Evolutionary conservation across 306 rosid genomes (phyloP).

Genomic region (Gastrolobium bilobum): DNA sequence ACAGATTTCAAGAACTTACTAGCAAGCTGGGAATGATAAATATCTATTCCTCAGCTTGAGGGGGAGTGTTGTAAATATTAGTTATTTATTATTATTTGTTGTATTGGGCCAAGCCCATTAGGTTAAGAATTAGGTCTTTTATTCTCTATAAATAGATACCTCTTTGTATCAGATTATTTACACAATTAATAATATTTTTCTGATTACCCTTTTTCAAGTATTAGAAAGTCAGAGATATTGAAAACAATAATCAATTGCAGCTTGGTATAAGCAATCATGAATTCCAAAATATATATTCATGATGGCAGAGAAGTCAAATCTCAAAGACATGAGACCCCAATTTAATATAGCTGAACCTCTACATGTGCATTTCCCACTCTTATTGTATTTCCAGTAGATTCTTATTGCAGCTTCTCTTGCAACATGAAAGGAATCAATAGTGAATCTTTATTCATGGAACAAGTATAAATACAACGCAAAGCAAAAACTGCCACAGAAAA

Average conservation of each 20-base stretch:
- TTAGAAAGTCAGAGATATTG: neutral
- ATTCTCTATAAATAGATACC: too few species aligned
- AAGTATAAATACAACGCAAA: slow-evolving; percentile 2
- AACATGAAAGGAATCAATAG: slow-evolving; percentile 27
- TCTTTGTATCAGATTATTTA: too few species aligned
- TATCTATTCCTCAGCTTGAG: too few species aligned
- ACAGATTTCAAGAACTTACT: too few species aligned
- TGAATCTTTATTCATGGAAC: slow-evolving; percentile 31
- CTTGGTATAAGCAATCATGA: slow-evolving; percentile 9
- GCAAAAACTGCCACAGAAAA: neutral
- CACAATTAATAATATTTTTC: too few species aligned
- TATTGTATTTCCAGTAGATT: slow-evolving; percentile 29
- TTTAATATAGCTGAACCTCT: slow-evolving; percentile 14
- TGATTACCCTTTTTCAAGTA: too few species aligned
- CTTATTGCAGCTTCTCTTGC: slow-evolving; percentile 36
- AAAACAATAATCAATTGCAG: slow-evolving; percentile 19
- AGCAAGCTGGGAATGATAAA: too few species aligned
- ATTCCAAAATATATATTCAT: neutral
- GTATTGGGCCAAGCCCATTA: too few species aligned
- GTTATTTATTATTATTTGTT: too few species aligned
- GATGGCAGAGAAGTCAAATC: slow-evolving; percentile 23
- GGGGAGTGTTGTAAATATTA: too few species aligned
- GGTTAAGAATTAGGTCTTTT: too few species aligned
- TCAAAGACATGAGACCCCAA: slow-evolving; percentile 29
- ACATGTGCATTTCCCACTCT: slow-evolving; percentile 17